A percentile compares a stretch with the other conserved stretches of the same genome.
Conservation (phyloP, 108 stramenopile species). For the Bacterosira constricta region DNA sequence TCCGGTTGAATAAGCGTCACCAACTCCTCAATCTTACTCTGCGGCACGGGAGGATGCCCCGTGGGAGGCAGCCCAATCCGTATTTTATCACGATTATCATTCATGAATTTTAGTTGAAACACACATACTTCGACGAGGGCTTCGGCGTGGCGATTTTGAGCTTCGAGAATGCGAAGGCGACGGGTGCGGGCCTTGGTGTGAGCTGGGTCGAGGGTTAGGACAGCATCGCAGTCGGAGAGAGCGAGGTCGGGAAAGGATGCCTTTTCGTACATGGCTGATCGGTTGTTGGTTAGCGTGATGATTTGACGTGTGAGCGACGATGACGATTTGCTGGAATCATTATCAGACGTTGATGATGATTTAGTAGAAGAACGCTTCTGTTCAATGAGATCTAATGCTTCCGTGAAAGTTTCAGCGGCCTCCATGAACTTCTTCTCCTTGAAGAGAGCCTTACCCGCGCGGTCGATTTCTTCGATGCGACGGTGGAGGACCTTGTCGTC, state of each 20-base stretch:
- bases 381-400: constrained; percentile 79
- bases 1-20: constrained; percentile 66
- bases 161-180: constrained; percentile 83
- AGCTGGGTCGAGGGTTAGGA: constrained; percentile 61
- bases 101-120: constrained; percentile 84
- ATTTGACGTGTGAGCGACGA: constrained; percentile 71
- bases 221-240: constrained; percentile 72
- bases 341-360: neutral
- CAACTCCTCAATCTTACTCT: constrained; percentile 84
- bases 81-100: constrained; percentile 77
- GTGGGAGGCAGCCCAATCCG: constrained; percentile 73
- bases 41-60: constrained; percentile 76
- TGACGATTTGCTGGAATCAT: neutral
- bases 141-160: constrained; percentile 42
- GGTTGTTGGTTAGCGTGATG: constrained; percentile 87
- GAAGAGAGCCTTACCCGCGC: constrained; percentile 81
- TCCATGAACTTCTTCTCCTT: constrained; percentile 81
- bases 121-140: constrained; percentile 84
- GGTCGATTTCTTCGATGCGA: constrained; percentile 85
- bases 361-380: constrained; percentile 1
- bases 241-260: constrained; percentile 78
- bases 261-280: constrained; percentile 95
- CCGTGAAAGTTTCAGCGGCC: constrained; percentile 81
- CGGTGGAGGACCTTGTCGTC: constrained; percentile 56
- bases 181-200: constrained; percentile 85